Evolutionary conservation across 768 basidiomycete species (phyloP).

Genomic region (Arthromyces matolae): DNA sequence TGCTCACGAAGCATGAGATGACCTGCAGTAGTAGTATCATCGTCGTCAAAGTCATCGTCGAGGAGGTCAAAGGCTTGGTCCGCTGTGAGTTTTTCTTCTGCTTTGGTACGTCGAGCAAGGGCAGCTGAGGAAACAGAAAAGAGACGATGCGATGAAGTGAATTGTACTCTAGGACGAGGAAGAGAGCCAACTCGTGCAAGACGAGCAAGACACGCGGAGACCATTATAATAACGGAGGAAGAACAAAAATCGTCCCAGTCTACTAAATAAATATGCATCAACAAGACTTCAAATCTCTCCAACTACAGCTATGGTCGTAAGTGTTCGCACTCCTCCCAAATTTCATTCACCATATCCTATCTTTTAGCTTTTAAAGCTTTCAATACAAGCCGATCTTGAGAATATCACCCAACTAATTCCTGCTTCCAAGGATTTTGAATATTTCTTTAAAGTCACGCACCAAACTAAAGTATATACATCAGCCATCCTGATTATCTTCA

Average conservation of each 20-base stretch:
- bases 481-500: not conserved
- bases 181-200: constrained; percentile 8
- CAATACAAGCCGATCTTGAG: constrained; percentile 78
- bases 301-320: constrained; percentile 45
- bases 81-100: constrained; percentile 36
- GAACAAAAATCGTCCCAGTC: no score
- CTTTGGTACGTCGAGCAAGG: constrained; percentile 32
- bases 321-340: constrained; percentile 21
- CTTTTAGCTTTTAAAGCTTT: constrained; percentile 54
- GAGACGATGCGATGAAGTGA: constrained; percentile 12
- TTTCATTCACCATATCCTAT: not conserved
- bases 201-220: constrained; percentile 17
- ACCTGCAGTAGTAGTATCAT: constrained; percentile 67
- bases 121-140: constrained; percentile 26
- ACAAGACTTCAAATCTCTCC: constrained; percentile 1
- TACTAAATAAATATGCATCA: no score
- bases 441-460: constrained; percentile 79
- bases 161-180: constrained; percentile 4
- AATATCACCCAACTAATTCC: constrained; percentile 71
- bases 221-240: no score
- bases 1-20: constrained; percentile 75
- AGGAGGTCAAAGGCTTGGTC: constrained; percentile 43
- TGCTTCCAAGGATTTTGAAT: constrained; percentile 67
- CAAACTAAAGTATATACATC: not conserved
- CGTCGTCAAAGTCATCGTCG: constrained; percentile 41